Evolutionary conservation across 345 rosid genomes (phyloP).

Genomic region (Abelmoschus esculentus): DNA sequence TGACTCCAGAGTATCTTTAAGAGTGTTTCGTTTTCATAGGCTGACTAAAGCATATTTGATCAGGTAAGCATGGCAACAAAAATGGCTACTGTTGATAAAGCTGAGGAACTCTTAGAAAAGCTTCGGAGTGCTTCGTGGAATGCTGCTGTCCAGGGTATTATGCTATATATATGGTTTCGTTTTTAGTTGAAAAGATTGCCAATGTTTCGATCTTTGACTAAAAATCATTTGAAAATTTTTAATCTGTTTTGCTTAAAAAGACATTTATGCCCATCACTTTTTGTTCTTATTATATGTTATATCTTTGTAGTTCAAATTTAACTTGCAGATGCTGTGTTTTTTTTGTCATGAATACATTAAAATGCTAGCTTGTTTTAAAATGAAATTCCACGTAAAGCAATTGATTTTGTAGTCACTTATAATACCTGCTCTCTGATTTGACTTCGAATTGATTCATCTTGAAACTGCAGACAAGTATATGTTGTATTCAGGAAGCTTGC

Average conservation of each 20-base stretch:
- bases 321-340: neutral
- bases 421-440: neutral
- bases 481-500: neutral
- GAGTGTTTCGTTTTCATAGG: neutral
- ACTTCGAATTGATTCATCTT: neutral
- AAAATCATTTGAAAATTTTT: neutral
- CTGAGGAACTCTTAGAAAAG: slow-evolving; percentile 73
- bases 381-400: neutral
- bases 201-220: neutral
- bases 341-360: neutral
- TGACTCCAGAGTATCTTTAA: slow-evolving; percentile 10
- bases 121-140: slow-evolving; percentile 81
- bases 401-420: neutral
- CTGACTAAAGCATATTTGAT: slow-evolving; percentile 18
- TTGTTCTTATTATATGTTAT: neutral
- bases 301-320: neutral
- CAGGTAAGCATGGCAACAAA: slow-evolving; percentile 94
- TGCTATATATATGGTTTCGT: slow-evolving; percentile 7
- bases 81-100: slow-evolving; percentile 89
- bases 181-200: neutral
- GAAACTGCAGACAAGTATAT: neutral
- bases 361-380: neutral
- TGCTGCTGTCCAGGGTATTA: slow-evolving; percentile 75
- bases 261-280: neutral
- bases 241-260: neutral